These are phyloP conservation scores for Candida sp. DNA, from an alignment of 1,139 yeast genomes.

Conservation along the genomic window DNA sequence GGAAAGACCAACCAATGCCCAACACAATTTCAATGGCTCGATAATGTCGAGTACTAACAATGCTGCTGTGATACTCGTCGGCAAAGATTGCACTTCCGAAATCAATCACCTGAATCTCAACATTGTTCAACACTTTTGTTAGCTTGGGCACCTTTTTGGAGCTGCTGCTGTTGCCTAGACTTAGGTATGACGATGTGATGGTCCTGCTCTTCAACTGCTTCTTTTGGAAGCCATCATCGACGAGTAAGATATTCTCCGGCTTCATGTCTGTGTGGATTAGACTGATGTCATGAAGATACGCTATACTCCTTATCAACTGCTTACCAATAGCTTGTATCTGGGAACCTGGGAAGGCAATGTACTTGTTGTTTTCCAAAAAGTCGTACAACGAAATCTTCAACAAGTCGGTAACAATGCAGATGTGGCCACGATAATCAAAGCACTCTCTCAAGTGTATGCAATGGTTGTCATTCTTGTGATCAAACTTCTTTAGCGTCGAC, in stretches of 20 bases:
- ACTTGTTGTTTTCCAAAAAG: constrained; percentile 77
- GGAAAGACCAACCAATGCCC: constrained; percentile 91
- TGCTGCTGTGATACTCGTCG: constrained; percentile 84
- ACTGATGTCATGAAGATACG: constrained; percentile 87
- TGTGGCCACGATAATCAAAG: constrained; percentile 92
- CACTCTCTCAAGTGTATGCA: constrained; percentile 86
- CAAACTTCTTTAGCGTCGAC: constrained; percentile 80
- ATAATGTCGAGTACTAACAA: constrained; percentile 92
- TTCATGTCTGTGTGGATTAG: constrained; percentile 94
- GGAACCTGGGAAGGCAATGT: constrained; percentile 76
- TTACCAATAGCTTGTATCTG: constrained; percentile 91
- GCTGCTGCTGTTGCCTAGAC: constrained; percentile 17
- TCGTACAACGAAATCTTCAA: constrained; percentile 88
- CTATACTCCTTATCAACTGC: constrained; percentile 85
- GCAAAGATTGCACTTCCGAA: constrained; percentile 95
- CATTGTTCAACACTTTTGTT: constrained; percentile 65
- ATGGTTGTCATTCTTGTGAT: constrained; percentile 68
- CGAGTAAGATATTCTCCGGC: constrained; percentile 90
- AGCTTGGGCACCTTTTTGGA: constrained; percentile 35
- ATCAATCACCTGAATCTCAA: constrained; percentile 89
- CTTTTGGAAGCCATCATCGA: constrained; percentile 55
- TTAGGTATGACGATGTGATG: constrained; percentile 33
- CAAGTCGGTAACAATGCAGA: constrained; percentile 91
- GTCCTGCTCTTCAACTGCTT: constrained; percentile 40
- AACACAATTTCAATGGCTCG: constrained; percentile 97